Conservation (phyloP, 495 filamentous ascomycete genomes). For the Astrothelium subdiscretum region DNA sequence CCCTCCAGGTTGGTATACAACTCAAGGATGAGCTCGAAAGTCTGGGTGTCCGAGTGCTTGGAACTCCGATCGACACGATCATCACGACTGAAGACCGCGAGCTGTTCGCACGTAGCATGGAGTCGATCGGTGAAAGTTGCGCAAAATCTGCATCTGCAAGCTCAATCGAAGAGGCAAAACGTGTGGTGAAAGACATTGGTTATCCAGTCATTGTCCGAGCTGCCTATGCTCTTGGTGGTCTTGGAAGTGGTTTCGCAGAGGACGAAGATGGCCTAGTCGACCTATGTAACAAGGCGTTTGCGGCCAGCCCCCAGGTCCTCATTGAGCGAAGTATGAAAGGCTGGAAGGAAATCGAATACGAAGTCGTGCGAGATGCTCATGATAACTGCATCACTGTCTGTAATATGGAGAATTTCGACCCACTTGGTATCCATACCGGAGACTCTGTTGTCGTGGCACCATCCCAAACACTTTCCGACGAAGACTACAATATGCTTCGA, state of each 20-base stretch:
- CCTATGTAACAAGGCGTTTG: conserved; percentile 89
- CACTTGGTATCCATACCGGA: conserved; percentile 89
- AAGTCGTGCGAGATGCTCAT: conserved; percentile 83
- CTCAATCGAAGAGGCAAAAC: conserved; percentile 72
- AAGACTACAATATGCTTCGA: conserved; percentile 98
- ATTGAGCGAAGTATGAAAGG: conserved; percentile 99
- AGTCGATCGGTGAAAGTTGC: conserved; percentile 94
- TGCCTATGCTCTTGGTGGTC: conserved; percentile 88
- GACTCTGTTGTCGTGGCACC: conserved; percentile 96
- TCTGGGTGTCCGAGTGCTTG: conserved; percentile 84
- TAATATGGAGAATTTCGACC: conserved; percentile 99
- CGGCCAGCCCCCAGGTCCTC: conserved; percentile 88
- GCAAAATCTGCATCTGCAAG: conserved; percentile 91
- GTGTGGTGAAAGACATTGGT: conserved; percentile 74
- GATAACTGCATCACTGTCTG: conserved; percentile 99
- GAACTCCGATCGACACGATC: conserved; percentile 94
- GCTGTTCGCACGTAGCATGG: conserved; percentile 94
- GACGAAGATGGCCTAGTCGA: conserved; percentile 77
- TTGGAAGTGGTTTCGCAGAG: conserved; percentile 92
- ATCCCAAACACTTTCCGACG: conserved; percentile 88
- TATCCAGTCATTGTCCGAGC: conserved; percentile 96
- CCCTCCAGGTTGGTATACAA: conserved; percentile 87
- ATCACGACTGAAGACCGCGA: conserved; percentile 97
- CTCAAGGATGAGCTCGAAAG: conserved; percentile 89
- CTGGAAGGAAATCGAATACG: conserved; percentile 98